These are phyloP conservation scores for Botrytis elliptica DNA, from an alignment of 2,329 filamentous ascomycete species.

Conservation along the genomic window DNA sequence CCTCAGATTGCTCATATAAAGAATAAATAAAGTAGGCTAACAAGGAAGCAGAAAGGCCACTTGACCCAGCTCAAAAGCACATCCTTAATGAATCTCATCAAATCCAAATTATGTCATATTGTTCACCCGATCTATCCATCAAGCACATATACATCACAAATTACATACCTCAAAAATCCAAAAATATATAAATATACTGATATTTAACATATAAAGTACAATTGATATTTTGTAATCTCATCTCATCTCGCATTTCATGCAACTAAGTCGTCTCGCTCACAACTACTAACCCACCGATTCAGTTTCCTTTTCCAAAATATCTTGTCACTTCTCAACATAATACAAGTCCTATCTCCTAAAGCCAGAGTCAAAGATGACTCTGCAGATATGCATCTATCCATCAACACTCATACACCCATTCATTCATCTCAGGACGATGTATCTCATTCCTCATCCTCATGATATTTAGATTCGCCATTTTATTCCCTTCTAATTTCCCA, in stretches of 20 bases:
- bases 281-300: not conserved
- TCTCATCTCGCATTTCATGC: not conserved
- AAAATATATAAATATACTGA: not conserved
- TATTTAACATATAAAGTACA: not conserved
- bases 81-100: not conserved
- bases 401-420: not conserved
- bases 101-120: not conserved
- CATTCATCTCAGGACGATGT: not conserved
- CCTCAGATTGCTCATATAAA: not conserved
- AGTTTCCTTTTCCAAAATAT: not conserved
- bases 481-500: constrained; percentile 6
- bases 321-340: not conserved
- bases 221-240: constrained; percentile 2
- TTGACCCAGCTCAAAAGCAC: not conserved
- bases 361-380: no score
- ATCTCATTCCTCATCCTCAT: constrained; percentile 13
- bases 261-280: not conserved
- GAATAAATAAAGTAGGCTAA: not conserved
- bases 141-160: not conserved
- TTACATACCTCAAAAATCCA: not conserved
- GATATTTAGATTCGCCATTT: constrained; percentile 15
- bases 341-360: not conserved
- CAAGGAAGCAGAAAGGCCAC: not conserved
- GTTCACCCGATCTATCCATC: not conserved
- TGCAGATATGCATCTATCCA: not conserved